Conservation (phyloP, 352 stramenopile species). For the Phytophthora sansomeana region DNA sequence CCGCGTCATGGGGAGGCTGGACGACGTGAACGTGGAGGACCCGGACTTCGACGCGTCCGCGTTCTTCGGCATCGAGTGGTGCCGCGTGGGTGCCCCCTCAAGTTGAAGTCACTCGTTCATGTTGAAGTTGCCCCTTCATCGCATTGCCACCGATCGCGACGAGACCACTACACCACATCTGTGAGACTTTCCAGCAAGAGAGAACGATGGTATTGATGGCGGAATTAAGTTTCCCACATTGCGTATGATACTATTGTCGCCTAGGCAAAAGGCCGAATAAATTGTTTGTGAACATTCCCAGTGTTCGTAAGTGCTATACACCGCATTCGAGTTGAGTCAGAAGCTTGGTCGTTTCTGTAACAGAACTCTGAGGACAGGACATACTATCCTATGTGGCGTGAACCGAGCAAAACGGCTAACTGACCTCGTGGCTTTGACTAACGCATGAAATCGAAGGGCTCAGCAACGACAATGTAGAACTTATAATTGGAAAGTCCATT, state of each 20-base stretch:
- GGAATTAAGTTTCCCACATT: conserved; percentile 18
- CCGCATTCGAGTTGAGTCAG: not conserved
- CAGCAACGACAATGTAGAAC: not conserved
- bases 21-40: conserved; percentile 45
- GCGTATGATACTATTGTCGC: conserved; percentile 9
- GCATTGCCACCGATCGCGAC: not conserved
- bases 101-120: conserved; percentile 35
- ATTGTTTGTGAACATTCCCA: conserved; percentile 14
- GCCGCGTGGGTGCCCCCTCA: conserved; percentile 31
- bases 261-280: conserved; percentile 26
- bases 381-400: conserved; percentile 18
- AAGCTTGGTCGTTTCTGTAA: not conserved
- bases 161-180: not conserved
- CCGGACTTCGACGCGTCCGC: conserved; percentile 47
- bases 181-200: conserved; percentile 4
- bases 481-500: not conserved
- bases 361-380: not conserved
- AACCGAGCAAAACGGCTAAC: conserved; percentile 18
- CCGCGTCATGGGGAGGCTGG: conserved; percentile 39
- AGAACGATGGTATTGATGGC: not conserved
- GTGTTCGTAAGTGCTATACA: not conserved
- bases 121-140: conserved; percentile 24
- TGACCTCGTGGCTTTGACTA: not conserved
- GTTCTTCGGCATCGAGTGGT: conserved; percentile 57
- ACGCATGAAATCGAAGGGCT: not conserved